Evolutionary conservation across 2,329 filamentous ascomycete species (phyloP).

Genomic region (Colletotrichum tropicicola): DNA sequence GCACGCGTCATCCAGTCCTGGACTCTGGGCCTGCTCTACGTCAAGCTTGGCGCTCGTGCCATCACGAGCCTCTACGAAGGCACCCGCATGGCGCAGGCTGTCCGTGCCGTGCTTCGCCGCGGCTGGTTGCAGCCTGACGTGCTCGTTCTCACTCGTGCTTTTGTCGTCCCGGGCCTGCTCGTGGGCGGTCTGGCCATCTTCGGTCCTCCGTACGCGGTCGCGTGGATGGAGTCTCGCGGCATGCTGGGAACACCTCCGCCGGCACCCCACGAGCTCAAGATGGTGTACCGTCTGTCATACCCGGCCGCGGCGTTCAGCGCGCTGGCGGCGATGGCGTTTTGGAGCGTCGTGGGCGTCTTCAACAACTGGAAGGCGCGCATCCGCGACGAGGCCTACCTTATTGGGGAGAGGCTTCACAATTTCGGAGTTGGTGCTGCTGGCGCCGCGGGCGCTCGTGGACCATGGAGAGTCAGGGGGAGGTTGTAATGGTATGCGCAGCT

Average conservation of each 20-base stretch:
- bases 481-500: constrained; percentile 33
- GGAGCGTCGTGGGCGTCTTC: constrained; percentile 68
- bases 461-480: constrained; percentile 47
- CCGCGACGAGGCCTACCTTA: constrained; percentile 93
- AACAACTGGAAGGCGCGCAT: constrained; percentile 83
- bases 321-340: constrained; percentile 54
- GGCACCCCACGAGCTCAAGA: constrained; percentile 31
- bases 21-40: constrained; percentile 91
- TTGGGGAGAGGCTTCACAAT: constrained; percentile 94
- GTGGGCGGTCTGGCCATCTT: constrained; percentile 70
- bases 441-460: constrained; percentile 42
- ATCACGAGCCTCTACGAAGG: constrained; percentile 73
- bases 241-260: constrained; percentile 28
- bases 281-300: constrained; percentile 72
- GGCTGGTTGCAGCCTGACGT: constrained; percentile 85
- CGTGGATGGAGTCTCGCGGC: constrained; percentile 33
- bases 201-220: constrained; percentile 55
- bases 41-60: constrained; percentile 79
- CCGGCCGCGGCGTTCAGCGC: constrained; percentile 64
- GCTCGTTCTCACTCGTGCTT: constrained; percentile 81
- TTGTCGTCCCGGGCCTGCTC: constrained; percentile 79
- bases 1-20: constrained; percentile 92
- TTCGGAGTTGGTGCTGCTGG: constrained; percentile 68
- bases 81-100: constrained; percentile 77
- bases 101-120: constrained; percentile 76